Evolutionary conservation across 495 filamentous ascomycete species (phyloP).

Genomic region (Lichina pygmaea): DNA sequence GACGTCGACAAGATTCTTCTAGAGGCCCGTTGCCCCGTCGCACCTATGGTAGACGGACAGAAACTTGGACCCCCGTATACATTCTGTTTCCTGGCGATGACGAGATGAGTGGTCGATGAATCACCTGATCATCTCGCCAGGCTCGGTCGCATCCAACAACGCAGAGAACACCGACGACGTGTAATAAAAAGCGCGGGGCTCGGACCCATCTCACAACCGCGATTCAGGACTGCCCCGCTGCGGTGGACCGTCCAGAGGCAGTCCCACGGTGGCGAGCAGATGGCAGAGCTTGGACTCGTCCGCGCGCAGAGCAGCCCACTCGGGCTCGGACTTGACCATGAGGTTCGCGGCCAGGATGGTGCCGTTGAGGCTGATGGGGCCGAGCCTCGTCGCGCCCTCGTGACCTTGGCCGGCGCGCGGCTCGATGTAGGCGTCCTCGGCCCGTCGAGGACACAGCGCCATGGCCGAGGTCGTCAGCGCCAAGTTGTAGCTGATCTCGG

Average conservation of each 20-base stretch:
- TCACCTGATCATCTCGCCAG: no score
- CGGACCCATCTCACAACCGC: no score
- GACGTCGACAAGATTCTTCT: no score
- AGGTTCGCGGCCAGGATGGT: slow-evolving; percentile 58
- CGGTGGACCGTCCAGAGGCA: slow-evolving; percentile 11
- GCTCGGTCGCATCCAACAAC: no score
- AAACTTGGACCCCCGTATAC: no score
- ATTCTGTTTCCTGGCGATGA: no score
- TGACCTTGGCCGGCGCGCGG: slow-evolving; percentile 5
- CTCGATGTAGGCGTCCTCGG: slow-evolving; percentile 15
- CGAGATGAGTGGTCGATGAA: no score
- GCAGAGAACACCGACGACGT: no score
- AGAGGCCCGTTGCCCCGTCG: no score
- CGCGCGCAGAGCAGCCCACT: slow-evolving; percentile 35
- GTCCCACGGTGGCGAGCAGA: slow-evolving; percentile 32
- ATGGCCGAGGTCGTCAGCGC: slow-evolving; percentile 43
- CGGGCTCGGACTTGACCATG: slow-evolving; percentile 44
- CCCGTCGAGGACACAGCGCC: slow-evolving; percentile 36
- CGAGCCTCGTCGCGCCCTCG: slow-evolving; percentile 16
- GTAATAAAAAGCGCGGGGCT: no score
- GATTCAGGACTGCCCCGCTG: no score
- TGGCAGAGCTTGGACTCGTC: slow-evolving; percentile 22
- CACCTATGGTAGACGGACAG: no score
- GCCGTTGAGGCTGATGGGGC: slow-evolving; percentile 42
- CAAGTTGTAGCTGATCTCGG: slow-evolving; percentile 48